Conservation (phyloP, 2,329 filamentous ascomycete genomes). For the Stachybotrys echinatus region DNA sequence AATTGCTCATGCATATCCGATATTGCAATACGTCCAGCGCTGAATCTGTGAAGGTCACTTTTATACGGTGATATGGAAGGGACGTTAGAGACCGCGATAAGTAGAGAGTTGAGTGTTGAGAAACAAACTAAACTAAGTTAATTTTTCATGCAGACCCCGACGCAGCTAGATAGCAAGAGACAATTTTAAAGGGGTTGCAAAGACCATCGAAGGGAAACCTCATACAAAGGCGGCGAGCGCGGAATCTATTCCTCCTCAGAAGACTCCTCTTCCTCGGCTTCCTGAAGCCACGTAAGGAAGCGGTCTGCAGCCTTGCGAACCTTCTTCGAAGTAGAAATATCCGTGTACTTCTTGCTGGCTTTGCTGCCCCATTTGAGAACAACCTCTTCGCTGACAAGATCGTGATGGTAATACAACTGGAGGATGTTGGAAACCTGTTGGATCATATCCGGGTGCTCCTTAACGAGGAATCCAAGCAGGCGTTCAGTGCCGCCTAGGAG, state of each 20-base stretch:
- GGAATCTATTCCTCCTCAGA: constrained; percentile 49
- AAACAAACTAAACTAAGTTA: no score
- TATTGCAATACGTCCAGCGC: no score
- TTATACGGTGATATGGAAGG: no score
- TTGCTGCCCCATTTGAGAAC: constrained; percentile 88
- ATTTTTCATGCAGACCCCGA: no score
- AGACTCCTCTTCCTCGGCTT: constrained; percentile 70
- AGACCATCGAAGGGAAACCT: background rate
- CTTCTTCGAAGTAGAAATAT: constrained; percentile 84
- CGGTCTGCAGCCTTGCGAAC: constrained; percentile 91
- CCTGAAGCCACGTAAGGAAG: constrained; percentile 91
- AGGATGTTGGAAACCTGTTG: constrained; percentile 79
- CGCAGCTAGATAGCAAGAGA: no score
- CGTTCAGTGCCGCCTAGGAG: constrained; percentile 93
- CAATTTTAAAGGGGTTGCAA: no score
- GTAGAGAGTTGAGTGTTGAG: no score
- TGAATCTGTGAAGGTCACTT: no score
- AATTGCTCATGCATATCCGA: no score
- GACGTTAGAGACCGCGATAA: no score
- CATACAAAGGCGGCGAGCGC: background rate
- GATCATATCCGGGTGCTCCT: constrained; percentile 72
- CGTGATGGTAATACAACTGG: constrained; percentile 83
- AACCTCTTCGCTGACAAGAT: constrained; percentile 82
- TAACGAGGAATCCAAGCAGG: constrained; percentile 67
- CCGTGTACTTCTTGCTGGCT: constrained; percentile 98